phyloP scores from a whole-genome alignment of 768 basidiomycete genomes.

The Paxillus ammoniavirescens region DNA sequence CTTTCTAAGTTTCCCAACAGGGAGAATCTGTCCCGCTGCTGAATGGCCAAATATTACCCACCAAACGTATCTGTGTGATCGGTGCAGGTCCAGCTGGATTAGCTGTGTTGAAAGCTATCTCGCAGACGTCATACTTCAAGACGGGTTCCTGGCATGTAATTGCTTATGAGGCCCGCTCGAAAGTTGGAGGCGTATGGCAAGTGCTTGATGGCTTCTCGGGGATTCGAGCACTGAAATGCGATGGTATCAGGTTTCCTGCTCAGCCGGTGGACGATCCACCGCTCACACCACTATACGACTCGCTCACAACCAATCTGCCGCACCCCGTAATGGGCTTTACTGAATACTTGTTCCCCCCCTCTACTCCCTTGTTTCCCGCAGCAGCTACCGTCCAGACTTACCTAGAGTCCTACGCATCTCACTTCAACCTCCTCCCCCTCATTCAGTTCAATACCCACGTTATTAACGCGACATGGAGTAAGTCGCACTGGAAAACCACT shows the following conservation, averaged over 20 bases:
- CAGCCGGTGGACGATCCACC: slow-evolving; percentile 51
- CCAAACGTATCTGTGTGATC: slow-evolving; percentile 59
- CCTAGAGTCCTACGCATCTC: slow-evolving; percentile 60
- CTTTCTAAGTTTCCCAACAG: background rate
- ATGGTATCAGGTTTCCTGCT: slow-evolving; percentile 51
- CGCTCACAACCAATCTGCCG: slow-evolving; percentile 78
- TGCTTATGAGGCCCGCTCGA: slow-evolving; percentile 62
- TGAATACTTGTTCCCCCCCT: slow-evolving; percentile 64
- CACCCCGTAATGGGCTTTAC: slow-evolving; percentile 75
- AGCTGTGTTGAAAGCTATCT: slow-evolving; percentile 62
- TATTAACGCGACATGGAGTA: slow-evolving; percentile 39
- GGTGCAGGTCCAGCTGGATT: slow-evolving; percentile 79
- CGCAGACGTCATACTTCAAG: slow-evolving; percentile 57
- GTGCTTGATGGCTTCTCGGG: slow-evolving; percentile 12
- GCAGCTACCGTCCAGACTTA: slow-evolving; percentile 67
- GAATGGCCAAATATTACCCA: slow-evolving; percentile 1
- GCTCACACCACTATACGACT: slow-evolving; percentile 72
- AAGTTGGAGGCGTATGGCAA: slow-evolving; percentile 79
- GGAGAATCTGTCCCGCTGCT: background rate
- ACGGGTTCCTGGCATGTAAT: slow-evolving; percentile 59
- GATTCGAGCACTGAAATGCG: background rate
- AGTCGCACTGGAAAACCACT: slow-evolving; percentile 48
- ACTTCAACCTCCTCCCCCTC: slow-evolving; percentile 58
- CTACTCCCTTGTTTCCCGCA: slow-evolving; percentile 66
- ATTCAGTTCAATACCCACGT: slow-evolving; percentile 67